Base-by-base conservation (phyloP, 495 filamentous ascomycete species). In the Wilcoxina mikolae region DNA sequence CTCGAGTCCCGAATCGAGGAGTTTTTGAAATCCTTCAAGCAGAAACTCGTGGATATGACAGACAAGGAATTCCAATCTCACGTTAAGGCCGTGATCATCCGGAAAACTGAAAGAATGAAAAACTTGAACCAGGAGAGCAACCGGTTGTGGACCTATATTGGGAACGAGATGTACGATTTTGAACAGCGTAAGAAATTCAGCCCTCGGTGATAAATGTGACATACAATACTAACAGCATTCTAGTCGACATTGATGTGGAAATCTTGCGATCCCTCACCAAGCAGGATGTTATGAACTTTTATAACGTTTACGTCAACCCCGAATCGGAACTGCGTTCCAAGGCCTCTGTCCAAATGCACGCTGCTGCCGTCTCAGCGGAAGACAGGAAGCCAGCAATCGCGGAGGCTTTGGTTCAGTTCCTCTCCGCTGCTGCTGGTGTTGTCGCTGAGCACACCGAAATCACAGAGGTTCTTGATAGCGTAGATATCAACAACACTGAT, bases 101-200 rank as follows among this genome's bases (percentile, higher is more conserved):
- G 86, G 73, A 72, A 85, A 15, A 72, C 93, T 24, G 93, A 99
- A 71, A 93, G 89, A 68, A 70, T 93, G 60, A 96, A 95, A 75
- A 94, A 93, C 62, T 70, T 99, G 56, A 74, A 77, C 46, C 87
- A 90, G 50, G 91, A 99, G 70, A 86, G 79, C 23, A 73, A 71
- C 48, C 77, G 86, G 18, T 83, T 90, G 65, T 94, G 87, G 90
- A 75, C 69, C 27, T 84, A 93, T 57, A 85, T 96, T 64, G 77
- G 78, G 12, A 84, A 76, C 46, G 91, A 96, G 64, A 84, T 81
- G 58, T 90, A 85, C 66, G 85, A 95, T 66, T 99, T 99, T 67
- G 73, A 85, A 60, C 76, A 80, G 60, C 77, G 88, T 85, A 69
- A 69, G 79, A 72, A 33, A 27, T 26, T n/a, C n/a, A n/a, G n/a